Evolutionary conservation across 2,329 filamentous ascomycete species (phyloP).

Genomic region (Phyllosticta citriasiana): DNA sequence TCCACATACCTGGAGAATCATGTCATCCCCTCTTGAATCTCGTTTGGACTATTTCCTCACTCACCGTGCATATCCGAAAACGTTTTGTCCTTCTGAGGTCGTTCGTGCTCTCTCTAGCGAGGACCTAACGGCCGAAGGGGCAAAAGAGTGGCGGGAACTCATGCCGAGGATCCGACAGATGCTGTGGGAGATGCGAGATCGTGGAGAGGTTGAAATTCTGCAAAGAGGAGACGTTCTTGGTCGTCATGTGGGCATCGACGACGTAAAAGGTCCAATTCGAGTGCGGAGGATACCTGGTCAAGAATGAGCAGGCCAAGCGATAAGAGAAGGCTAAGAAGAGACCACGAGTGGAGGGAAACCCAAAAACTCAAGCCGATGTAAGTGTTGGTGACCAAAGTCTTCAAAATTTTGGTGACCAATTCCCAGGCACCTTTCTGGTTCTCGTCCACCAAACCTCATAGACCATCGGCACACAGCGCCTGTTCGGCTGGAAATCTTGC

Average conservation of each 20-base stretch:
- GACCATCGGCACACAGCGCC: too few species aligned
- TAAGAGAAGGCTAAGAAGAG: too few species aligned
- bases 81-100: slow-evolving; percentile 44
- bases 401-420: too few species aligned
- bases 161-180: slow-evolving; percentile 36
- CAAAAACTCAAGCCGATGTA: too few species aligned
- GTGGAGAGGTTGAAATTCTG: slow-evolving; percentile 37
- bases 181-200: slow-evolving; percentile 32
- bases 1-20: background rate
- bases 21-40: slow-evolving; percentile 13
- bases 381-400: too few species aligned
- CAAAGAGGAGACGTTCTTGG: slow-evolving; percentile 37
- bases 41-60: slow-evolving; percentile 21
- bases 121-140: slow-evolving; percentile 26
- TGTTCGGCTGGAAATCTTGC: too few species aligned
- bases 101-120: slow-evolving; percentile 33
- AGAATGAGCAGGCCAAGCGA: background rate
- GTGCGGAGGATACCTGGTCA: slow-evolving; percentile 15
- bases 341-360: too few species aligned
- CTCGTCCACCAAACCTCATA: too few species aligned
- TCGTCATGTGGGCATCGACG: slow-evolving; percentile 21
- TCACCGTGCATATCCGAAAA: slow-evolving; percentile 35
- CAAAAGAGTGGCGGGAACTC: slow-evolving; percentile 34
- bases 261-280: slow-evolving; percentile 40
- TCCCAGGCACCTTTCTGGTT: too few species aligned